Conservation (phyloP, 2,329 filamentous ascomycete species). For the Pseudohalonectria lignicola region DNA sequence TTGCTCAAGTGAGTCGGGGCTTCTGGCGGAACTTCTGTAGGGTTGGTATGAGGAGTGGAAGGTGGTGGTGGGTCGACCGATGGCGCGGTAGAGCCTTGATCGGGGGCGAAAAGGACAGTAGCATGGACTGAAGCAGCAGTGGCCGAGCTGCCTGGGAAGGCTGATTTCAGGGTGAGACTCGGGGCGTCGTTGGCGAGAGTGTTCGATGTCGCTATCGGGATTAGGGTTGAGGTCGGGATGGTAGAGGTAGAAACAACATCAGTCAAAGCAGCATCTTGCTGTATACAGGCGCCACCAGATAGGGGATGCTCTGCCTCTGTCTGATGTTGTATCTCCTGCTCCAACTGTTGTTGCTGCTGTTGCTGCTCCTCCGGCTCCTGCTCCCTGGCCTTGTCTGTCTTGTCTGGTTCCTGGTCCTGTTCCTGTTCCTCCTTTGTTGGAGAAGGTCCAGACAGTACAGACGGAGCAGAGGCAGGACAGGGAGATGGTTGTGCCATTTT, state of each 20-base stretch:
- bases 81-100: neutral
- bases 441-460: neutral
- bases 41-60: neutral
- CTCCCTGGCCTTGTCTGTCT: neutral
- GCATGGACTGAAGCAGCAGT: no score
- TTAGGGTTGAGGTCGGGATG: neutral
- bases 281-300: no score
- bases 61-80: neutral
- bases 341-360: slow-evolving; percentile 5
- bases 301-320: no score
- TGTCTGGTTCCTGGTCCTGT: slow-evolving; percentile 6
- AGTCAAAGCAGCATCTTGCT: no score
- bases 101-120: no score
- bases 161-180: no score
- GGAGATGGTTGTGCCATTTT: slow-evolving; percentile 20
- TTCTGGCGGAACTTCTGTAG: slow-evolving; percentile 2
- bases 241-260: no score
- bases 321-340: slow-evolving; percentile 3
- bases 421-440: slow-evolving; percentile 1
- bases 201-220: no score
- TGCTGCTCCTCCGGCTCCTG: slow-evolving; percentile 4
- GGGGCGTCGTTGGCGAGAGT: no score
- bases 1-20: neutral
- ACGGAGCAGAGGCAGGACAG: neutral
- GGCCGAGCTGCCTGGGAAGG: no score